Evolutionary conservation across 139 green algal species (phyloP), one percentile per base, ranked within the genome.

Genomic region (Picochlorum sp.): DNA sequence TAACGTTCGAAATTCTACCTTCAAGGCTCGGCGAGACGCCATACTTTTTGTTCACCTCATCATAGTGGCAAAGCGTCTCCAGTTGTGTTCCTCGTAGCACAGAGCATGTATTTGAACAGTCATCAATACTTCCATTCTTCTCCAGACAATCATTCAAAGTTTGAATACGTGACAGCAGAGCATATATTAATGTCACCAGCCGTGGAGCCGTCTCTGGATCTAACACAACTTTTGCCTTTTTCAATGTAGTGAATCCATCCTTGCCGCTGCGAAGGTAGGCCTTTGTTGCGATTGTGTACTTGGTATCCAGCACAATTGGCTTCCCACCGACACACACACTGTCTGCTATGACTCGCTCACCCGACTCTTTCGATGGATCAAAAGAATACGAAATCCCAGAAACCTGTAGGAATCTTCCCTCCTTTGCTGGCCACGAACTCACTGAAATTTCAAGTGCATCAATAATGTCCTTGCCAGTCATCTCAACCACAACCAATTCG

Each of bases 401-500:
- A 20, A 87, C 69, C 67, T 86, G 75, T 50, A 81, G 69, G 50
- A 92, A 92, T 49, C 85, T 68, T 1, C 85, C 85, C 66, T 92
- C 85, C 45, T 85, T 70, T 60, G 73, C 75, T 9, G 85, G 85
- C 47, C 62, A 85, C 37, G 70, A 37, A 26, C 65, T 73, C 15
- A 92, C 85, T 4, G 79, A 71, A 34, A 85, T 92, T 68, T 92
- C 85, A 47, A 92, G 69, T 10, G 70, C 77, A 1, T 20, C 30
- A 21, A 91, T 59, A 24, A 91, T 45, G 59, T 88, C 72, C 20
- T 45, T 26, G 6, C 79, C 80, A 30, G 51, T 83, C 3, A 83
- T 51, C 45, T 72, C 50, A 50, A 87, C 31, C 52, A 85, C 70
- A 18, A 78, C 70, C 2, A 83, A 75, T 1, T 81, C 73, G 51